Percentiles rank a stretch among this genome's conserved stretches.
These are phyloP conservation scores for Gossypium davidsonii DNA, from an alignment of 441 rosid species.

Conservation along the genomic window DNA sequence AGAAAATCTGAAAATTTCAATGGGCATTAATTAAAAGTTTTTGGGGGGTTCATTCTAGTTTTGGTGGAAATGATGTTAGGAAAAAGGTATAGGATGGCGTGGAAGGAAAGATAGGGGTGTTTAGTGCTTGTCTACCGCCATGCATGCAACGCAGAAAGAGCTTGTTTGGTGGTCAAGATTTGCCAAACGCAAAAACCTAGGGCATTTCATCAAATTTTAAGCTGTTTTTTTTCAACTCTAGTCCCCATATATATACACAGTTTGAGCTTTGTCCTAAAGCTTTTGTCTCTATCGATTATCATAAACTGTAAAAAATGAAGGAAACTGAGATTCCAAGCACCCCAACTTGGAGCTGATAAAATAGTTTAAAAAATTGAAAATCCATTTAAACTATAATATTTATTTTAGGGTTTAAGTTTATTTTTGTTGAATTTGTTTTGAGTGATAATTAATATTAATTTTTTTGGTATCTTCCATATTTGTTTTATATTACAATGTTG, in stretches of 20 bases:
- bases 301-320: not conserved
- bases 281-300: not conserved
- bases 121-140: conserved; percentile 54
- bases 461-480: no score
- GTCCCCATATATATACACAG: not conserved
- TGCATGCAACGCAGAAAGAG: conserved; percentile 40
- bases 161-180: conserved; percentile 6
- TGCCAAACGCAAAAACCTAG: not conserved
- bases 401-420: no score
- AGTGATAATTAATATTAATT: no score
- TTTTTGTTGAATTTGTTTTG: not conserved
- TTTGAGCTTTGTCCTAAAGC: not conserved
- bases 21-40: not conserved
- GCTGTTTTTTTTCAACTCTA: not conserved
- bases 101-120: conserved; percentile 40
- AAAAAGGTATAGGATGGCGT: conserved; percentile 28
- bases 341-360: not conserved
- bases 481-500: no score
- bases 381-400: no score
- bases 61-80: conserved; percentile 16
- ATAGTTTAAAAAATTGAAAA: no score
- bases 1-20: conserved; percentile 2
- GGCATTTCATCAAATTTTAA: not conserved
- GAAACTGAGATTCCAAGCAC: not conserved
- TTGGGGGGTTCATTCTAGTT: not conserved